These are phyloP conservation scores for Wickerhamiella siamensis DNA, from an alignment of 805 yeast species.

Conservation along the genomic window DNA sequence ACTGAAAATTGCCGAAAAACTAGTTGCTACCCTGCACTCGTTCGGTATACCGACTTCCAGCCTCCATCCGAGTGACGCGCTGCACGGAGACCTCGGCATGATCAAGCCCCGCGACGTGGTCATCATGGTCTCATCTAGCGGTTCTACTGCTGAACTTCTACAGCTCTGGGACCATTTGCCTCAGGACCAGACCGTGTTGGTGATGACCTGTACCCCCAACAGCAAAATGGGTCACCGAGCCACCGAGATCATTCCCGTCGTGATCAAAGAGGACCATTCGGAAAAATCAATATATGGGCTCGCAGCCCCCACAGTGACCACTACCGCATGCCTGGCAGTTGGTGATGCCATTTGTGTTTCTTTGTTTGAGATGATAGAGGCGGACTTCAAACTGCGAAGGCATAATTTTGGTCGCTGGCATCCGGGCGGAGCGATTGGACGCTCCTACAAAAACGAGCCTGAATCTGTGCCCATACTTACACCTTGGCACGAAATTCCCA, in stretches of 20 bases:
- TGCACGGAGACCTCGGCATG: conserved; percentile 81
- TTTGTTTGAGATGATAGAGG: conserved; percentile 48
- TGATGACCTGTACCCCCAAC: conserved; percentile 48
- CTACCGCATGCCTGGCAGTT: conserved; percentile 58
- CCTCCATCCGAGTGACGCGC: conserved; percentile 74
- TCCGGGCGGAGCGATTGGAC: conserved; percentile 88
- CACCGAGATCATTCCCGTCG: conserved; percentile 46
- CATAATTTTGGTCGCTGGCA: conserved; percentile 54
- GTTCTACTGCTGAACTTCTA: conserved; percentile 65
- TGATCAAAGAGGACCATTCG: conserved; percentile 39
- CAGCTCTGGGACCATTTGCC: conserved; percentile 45
- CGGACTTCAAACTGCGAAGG: conserved; percentile 40
- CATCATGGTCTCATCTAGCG: conserved; percentile 62
- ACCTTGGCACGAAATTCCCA: conserved; percentile 11
- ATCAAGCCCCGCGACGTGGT: conserved; percentile 43
- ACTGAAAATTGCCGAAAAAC: conserved; percentile 59
- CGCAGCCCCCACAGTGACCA: conserved; percentile 78
- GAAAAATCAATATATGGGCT: conserved; percentile 61
- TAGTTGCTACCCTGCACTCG: conserved; percentile 72
- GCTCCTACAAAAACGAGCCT: conserved; percentile 23
- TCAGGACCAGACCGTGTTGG: conserved; percentile 36
- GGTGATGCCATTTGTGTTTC: conserved; percentile 73
- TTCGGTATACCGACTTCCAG: conserved; percentile 52
- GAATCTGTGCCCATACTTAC: neutral
- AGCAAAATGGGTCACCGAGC: conserved; percentile 41